phyloP scores from a whole-genome alignment of 768 basidiomycete genomes.

The Lactarius tabidus region DNA sequence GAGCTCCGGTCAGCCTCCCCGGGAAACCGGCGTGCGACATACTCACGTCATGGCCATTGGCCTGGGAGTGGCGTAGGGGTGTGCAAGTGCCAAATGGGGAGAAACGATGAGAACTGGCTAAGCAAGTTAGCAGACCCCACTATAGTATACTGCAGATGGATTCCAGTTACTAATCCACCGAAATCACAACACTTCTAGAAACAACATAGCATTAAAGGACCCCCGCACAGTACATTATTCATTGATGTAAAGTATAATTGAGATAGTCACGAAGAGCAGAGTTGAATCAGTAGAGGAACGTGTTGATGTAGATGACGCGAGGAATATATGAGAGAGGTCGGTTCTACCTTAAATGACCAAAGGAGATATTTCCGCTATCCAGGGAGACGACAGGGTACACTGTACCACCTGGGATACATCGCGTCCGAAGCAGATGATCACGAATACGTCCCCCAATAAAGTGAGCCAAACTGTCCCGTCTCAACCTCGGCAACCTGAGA shows the following conservation, averaged over 20 bases:
- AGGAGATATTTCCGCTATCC: neutral
- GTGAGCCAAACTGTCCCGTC: neutral
- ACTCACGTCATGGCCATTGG: too few species aligned
- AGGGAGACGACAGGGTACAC: constrained; percentile 1
- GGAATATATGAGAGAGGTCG: neutral
- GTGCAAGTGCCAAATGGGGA: neutral
- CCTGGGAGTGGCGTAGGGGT: neutral
- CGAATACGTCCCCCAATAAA: neutral
- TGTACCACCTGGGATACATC: neutral
- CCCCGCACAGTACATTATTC: neutral
- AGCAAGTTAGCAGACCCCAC: neutral
- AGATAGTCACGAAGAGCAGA: neutral
- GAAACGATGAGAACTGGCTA: neutral
- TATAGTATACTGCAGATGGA: neutral
- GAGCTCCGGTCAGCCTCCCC: too few species aligned
- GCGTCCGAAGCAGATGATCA: neutral
- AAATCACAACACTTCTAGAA: neutral
- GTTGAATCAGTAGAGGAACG: too few species aligned
- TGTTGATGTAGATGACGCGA: neutral
- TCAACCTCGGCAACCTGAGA: neutral
- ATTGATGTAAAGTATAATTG: neutral
- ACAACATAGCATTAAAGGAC: neutral
- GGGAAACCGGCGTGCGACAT: too few species aligned
- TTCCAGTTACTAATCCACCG: neutral
- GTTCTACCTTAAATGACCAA: neutral